Percentiles rank a stretch among this genome's conserved stretches.
These are phyloP conservation scores for Trichoderma cornu-damae DNA, from an alignment of 2,329 filamentous ascomycete species.

Conservation along the genomic window DNA sequence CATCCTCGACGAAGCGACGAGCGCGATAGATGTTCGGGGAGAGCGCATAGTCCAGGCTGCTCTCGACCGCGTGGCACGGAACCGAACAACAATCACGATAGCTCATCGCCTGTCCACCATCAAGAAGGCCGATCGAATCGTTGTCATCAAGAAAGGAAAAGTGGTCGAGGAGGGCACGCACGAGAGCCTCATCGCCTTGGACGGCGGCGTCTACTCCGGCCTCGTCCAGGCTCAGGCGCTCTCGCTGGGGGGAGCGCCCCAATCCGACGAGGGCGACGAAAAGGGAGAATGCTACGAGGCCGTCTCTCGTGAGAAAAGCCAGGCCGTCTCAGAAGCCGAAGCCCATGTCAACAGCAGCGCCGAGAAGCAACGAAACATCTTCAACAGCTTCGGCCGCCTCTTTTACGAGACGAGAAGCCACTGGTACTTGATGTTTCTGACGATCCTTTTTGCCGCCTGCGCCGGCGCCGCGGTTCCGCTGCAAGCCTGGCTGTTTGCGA, in stretches of 20 bases:
- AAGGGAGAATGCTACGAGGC: conserved; percentile 34
- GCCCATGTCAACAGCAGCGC: conserved; percentile 22
- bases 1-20: conserved; percentile 73
- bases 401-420: conserved; percentile 51
- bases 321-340: conserved; percentile 34
- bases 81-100: conserved; percentile 67
- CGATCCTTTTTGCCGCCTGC: conserved; percentile 43
- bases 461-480: conserved; percentile 44
- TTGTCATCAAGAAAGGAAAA: conserved; percentile 66
- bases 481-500: conserved; percentile 52
- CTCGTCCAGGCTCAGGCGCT: conserved; percentile 62
- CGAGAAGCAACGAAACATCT: conserved; percentile 39
- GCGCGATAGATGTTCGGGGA: conserved; percentile 53
- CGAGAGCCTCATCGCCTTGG: conserved; percentile 57
- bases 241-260: conserved; percentile 45
- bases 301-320: conserved; percentile 44
- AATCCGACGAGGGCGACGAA: conserved; percentile 33
- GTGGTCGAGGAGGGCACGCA: conserved; percentile 73
- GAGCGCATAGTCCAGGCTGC: conserved; percentile 60
- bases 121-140: conserved; percentile 70
- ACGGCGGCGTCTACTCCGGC: conserved; percentile 59
- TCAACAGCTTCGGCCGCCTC: conserved; percentile 51
- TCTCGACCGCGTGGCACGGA: conserved; percentile 55
- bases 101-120: conserved; percentile 72
- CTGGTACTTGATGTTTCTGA: conserved; percentile 47